Evolutionary conservation across 345 rosid species (phyloP).

Genomic region (Barbarea vulgaris): DNA sequence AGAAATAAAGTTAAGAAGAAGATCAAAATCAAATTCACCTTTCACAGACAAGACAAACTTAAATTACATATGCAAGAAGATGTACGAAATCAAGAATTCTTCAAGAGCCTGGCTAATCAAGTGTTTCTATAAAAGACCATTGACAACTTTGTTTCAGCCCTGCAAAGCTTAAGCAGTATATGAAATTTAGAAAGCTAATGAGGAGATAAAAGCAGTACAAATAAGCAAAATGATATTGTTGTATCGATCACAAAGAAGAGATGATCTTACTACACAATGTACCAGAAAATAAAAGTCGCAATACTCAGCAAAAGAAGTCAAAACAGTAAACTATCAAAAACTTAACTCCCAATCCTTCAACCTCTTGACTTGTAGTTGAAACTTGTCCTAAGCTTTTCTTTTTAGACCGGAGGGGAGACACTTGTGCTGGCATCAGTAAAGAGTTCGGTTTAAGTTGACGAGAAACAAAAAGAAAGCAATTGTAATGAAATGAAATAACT

Average conservation of each 20-base stretch:
- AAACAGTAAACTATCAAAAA: not conserved
- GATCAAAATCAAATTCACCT: not conserved
- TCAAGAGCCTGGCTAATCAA: too few relatives aligned
- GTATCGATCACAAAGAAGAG: not conserved
- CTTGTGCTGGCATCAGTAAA: not conserved
- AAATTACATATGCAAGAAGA: too few relatives aligned
- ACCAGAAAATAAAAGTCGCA: not conserved
- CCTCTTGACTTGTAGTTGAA: not conserved
- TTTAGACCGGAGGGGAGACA: not conserved
- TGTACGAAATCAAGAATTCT: too few relatives aligned
- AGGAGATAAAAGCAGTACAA: too few relatives aligned
- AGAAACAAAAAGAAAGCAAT: not conserved
- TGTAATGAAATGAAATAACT: not conserved
- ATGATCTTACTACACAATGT: not conserved
- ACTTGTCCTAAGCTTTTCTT: not conserved
- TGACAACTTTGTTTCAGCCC: too few relatives aligned
- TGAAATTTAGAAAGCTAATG: too few relatives aligned
- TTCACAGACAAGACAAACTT: too few relatives aligned
- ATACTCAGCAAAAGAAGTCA: not conserved
- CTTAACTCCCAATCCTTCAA: not conserved
- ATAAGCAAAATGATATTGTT: not conserved
- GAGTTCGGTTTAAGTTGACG: not conserved
- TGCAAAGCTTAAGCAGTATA: too few relatives aligned
- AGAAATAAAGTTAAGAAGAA: too few relatives aligned
- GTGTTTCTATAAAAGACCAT: too few relatives aligned